A percentile compares a stretch with the other conserved stretches of the same genome.
Evolutionary conservation across 805 yeast genomes (phyloP).

Genomic region (Lachancea lanzarotensis): DNA sequence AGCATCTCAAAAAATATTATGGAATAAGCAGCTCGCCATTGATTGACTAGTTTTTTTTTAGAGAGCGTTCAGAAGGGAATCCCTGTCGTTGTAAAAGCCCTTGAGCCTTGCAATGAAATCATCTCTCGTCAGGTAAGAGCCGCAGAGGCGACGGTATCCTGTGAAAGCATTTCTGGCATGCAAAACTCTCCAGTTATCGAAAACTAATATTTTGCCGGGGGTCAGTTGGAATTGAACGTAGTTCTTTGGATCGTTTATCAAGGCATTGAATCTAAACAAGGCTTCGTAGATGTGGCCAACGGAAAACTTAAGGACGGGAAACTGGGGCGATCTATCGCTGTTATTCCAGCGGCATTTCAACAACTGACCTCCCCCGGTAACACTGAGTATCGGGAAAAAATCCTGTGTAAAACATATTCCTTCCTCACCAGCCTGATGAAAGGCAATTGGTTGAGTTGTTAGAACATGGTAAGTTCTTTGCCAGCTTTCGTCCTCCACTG

Average conservation of each 20-base stretch:
- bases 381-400: constrained; percentile 53
- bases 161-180: constrained; percentile 63
- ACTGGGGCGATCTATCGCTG: constrained; percentile 48
- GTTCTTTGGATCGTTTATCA: constrained; percentile 44
- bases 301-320: constrained; percentile 14
- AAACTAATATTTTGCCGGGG: constrained; percentile 62
- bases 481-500: constrained; percentile 38
- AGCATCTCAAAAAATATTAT: no score
- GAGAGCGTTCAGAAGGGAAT: background rate
- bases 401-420: constrained; percentile 51
- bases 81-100: constrained; percentile 18
- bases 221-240: constrained; percentile 48
- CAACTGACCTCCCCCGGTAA: constrained; percentile 44
- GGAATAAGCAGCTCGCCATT: no score
- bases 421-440: constrained; percentile 71
- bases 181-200: constrained; percentile 68
- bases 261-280: constrained; percentile 47
- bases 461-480: constrained; percentile 37
- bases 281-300: constrained; percentile 50
- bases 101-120: constrained; percentile 49
- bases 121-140: constrained; percentile 63
- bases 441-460: constrained; percentile 48
- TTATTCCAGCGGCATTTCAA: constrained; percentile 67
- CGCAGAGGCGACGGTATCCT: constrained; percentile 65
- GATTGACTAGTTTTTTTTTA: no score